These are phyloP conservation scores for Tanacetum coccineum DNA, from an alignment of 129 eudicot species.

Conservation along the genomic window DNA sequence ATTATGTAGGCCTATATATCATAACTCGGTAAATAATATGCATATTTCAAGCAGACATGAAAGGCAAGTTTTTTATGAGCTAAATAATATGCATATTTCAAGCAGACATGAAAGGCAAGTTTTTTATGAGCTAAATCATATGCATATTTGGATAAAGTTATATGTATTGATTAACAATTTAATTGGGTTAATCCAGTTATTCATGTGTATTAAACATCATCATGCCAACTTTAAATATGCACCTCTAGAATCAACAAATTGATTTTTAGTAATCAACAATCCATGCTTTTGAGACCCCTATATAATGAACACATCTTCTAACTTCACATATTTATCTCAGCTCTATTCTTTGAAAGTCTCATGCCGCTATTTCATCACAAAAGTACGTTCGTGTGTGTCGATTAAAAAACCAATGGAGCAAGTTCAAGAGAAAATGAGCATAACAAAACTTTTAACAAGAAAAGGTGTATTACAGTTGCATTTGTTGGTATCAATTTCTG, in stretches of 20 bases:
- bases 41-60: too few species aligned
- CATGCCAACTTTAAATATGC: background rate
- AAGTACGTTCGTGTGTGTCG: background rate
- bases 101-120: too few species aligned
- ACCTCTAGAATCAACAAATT: background rate
- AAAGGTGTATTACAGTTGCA: conserved; percentile 6
- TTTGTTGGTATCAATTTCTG: background rate
- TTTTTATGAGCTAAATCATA: too few species aligned
- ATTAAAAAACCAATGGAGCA: conserved; percentile 17
- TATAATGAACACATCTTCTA: conserved; percentile 13
- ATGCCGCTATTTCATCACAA: background rate
- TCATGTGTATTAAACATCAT: background rate
- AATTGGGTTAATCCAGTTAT: background rate
- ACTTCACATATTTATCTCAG: background rate
- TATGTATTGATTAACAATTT: conserved; percentile 3
- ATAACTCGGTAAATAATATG: too few species aligned
- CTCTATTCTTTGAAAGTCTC: conserved; percentile 9
- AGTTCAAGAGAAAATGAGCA: conserved; percentile 19
- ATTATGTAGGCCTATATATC: too few species aligned
- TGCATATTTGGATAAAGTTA: too few species aligned
- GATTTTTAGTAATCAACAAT: too few species aligned
- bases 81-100: too few species aligned
- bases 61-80: too few species aligned
- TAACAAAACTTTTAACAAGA: conserved; percentile 13
- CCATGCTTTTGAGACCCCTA: conserved; percentile 7